Evolutionary conservation across 1,284 basidiomycete genomes (phyloP).

Genomic region (Marasmius oreades): DNA sequence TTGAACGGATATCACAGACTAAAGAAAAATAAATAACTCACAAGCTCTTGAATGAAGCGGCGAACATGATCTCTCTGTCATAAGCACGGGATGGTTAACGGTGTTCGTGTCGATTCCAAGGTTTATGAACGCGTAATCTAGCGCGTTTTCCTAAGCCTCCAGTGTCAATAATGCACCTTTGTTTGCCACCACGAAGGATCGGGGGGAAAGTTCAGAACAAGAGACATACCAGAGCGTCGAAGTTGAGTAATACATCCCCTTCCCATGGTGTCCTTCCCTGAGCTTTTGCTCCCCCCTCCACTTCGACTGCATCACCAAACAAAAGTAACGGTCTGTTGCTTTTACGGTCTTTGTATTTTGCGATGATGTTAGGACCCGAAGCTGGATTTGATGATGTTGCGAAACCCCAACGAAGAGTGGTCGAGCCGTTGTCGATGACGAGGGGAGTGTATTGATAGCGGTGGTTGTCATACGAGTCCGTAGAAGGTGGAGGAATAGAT

Average conservation of each 20-base stretch:
- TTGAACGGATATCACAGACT: conserved; percentile 14
- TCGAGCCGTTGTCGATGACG: conserved; percentile 93
- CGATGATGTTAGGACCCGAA: conserved; percentile 66
- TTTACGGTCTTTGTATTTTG: conserved; percentile 87
- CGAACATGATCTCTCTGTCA: conserved; percentile 91
- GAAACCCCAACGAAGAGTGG: conserved; percentile 89
- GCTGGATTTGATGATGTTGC: conserved; percentile 49
- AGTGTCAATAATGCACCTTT: conserved; percentile 19
- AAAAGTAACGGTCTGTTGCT: conserved; percentile 76
- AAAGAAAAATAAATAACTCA: conserved; percentile 38
- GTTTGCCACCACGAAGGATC: conserved; percentile 1
- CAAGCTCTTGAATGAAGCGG: conserved; percentile 86
- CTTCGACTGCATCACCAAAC: conserved; percentile 82
- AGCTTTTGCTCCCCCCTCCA: conserved; percentile 77
- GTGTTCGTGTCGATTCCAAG: conserved; percentile 78
- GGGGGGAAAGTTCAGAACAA: conserved; percentile 2
- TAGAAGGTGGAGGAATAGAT: conserved; percentile 25
- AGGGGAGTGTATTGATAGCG: conserved; percentile 57
- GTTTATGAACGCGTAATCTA: conserved; percentile 90
- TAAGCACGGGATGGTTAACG: conserved; percentile 89
- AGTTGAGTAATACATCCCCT: conserved; percentile 85
- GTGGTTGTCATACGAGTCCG: conserved; percentile 38
- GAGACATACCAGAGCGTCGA: conserved; percentile 81
- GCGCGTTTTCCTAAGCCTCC: conserved; percentile 80
- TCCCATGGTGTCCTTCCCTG: conserved; percentile 85